Evolutionary conservation across 1,284 basidiomycete species (phyloP), one percentile per base, ranked within the genome.

Genomic region (Vanrija pseudolonga): DNA sequence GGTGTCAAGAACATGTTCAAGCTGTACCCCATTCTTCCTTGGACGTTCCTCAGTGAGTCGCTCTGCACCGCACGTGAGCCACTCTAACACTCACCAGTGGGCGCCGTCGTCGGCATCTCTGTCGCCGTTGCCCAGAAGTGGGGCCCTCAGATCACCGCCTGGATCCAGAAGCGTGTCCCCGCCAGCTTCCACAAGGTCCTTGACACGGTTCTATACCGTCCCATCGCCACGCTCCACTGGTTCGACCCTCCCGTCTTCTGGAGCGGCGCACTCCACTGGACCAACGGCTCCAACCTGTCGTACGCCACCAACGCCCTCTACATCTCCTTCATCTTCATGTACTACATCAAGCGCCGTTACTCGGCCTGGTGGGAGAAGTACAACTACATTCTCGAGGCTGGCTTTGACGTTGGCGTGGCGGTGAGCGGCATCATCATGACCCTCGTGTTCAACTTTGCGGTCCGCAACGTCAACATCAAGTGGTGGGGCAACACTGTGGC

Each of bases 361-460:
- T 37, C 48, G 8, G 23, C 58, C 8, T 60, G 54, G 50, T 53
- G 55, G 55, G 51, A 56, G 11, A 54, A 23, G 38, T 59, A 61
- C 56, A 61, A 61, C 50, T 61, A 61, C 40, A 43, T 61, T 14
- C 49, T 57, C 28, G 58, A 50, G 19, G 43, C 50, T n/a, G 41
- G 36, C 18, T 40, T 48, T 45, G 26, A 53, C 19, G 45, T 37
- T 17, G 59, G 55, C 19, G 47, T 61, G 32, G 24, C 46, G 37
- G 51, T 61, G 45, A 55, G 53, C 19, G 55, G 48, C 8, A 37
- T 47, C 28, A 47, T 55, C 52, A 40, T 38, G 43, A 46, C 50
- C 22, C 24, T 47, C 43, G 23, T 36, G 24, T 37, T 32, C 36
- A 43, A 19, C 20, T 28, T 53, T 19, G 20, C 17, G 8, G 40